Percentiles rank a stretch among this genome's conserved stretches.
phyloP scores from a whole-genome alignment of 2,329 filamentous ascomycete genomes.

The Ascochyta koolunga region DNA sequence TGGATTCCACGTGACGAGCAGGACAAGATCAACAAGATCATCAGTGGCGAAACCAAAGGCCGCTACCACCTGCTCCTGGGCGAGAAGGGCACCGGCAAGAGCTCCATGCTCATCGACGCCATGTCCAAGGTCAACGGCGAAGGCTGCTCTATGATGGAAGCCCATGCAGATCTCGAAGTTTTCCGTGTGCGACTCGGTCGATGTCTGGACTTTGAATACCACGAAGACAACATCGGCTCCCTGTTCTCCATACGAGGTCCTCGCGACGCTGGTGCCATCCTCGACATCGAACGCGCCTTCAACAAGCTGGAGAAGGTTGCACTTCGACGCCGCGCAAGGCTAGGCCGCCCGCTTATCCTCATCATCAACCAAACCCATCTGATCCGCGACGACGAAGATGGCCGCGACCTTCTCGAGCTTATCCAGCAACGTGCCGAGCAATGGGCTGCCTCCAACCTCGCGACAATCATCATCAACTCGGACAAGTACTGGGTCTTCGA shows the following conservation, averaged over 20 bases:
- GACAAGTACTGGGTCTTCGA: slow-evolving; percentile 99
- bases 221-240: slow-evolving; percentile 96
- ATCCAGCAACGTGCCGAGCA: slow-evolving; percentile 95
- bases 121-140: slow-evolving; percentile 93
- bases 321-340: slow-evolving; percentile 66
- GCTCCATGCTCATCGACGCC: slow-evolving; percentile 92
- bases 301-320: slow-evolving; percentile 99
- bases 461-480: slow-evolving; percentile 92
- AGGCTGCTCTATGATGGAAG: slow-evolving; percentile 93
- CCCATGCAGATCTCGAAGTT: slow-evolving; percentile 92
- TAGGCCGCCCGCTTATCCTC: slow-evolving; percentile 77
- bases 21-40: slow-evolving; percentile 77
- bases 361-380: slow-evolving; percentile 96
- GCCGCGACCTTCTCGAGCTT: slow-evolving; percentile 90
- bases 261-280: slow-evolving; percentile 84
- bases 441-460: slow-evolving; percentile 90
- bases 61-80: slow-evolving; percentile 93
- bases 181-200: slow-evolving; percentile 93
- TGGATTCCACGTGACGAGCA: slow-evolving; percentile 91
- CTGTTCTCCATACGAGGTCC: slow-evolving; percentile 95
- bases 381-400: slow-evolving; percentile 87
- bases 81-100: slow-evolving; percentile 96
- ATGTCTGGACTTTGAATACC: slow-evolving; percentile 92
- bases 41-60: slow-evolving; percentile 73
- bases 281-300: slow-evolving; percentile 95